Conservation (phyloP, 768 basidiomycete genomes). For the Lactifluus subvellereus region DNA sequence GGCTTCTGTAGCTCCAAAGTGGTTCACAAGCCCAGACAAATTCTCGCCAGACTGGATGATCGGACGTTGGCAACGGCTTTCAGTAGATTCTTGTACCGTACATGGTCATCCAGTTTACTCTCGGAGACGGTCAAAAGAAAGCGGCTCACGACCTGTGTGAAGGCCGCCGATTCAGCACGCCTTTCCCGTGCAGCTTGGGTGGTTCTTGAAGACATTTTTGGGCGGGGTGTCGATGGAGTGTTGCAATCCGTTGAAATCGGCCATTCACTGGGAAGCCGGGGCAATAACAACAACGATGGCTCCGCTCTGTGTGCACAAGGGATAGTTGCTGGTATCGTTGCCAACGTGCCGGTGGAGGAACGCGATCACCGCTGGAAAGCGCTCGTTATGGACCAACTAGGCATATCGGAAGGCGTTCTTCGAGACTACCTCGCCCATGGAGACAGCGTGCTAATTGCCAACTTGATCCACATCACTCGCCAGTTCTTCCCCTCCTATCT, state of each 20-base stretch:
- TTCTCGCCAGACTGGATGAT: not conserved
- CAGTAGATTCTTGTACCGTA: not conserved
- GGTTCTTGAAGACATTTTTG: not conserved
- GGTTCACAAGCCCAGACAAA: not conserved
- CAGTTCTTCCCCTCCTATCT: not conserved
- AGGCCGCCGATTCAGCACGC: not conserved
- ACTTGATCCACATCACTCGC: not conserved
- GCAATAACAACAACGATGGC: not conserved
- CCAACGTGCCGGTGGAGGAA: not conserved
- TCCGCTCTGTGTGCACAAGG: not conserved
- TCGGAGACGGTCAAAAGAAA: not conserved
- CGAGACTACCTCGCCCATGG: not conserved
- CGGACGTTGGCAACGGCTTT: not conserved
- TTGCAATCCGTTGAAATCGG: not conserved
- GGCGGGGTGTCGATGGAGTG: not conserved
- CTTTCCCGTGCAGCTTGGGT: not conserved
- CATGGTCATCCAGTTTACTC: not conserved
- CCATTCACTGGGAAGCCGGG: not conserved
- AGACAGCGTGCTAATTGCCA: not conserved
- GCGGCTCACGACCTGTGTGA: not conserved
- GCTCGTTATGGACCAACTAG: not conserved
- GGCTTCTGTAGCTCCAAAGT: not conserved
- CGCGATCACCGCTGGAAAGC: not conserved
- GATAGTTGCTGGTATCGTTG: not conserved
- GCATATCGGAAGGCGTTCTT: not conserved